A percentile compares a stretch with the other conserved stretches of the same genome.
Conservation (phyloP, 805 yeast species). For the Phaffomyces opuntiae region DNA sequence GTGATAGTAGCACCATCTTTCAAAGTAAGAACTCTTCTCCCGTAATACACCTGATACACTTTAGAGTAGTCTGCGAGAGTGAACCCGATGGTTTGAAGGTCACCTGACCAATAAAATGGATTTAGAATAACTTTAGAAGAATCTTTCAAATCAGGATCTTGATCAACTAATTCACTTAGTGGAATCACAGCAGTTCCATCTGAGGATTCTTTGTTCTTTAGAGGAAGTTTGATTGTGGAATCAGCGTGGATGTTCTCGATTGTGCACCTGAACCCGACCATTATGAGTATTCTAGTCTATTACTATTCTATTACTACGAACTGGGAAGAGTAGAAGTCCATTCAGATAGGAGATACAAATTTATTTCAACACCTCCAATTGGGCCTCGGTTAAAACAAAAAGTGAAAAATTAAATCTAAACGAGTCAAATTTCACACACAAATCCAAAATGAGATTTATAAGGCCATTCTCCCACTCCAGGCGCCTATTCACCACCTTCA, state of each 20-base stretch:
- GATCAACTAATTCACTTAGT: constrained; percentile 14
- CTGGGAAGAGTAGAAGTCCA: too few relatives aligned
- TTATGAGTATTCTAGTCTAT: background rate
- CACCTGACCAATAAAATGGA: constrained; percentile 64
- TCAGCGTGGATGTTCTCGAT: constrained; percentile 17
- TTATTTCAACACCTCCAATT: too few relatives aligned
- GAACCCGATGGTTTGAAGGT: constrained; percentile 70
- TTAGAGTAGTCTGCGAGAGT: constrained; percentile 42
- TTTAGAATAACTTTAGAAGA: constrained; percentile 47
- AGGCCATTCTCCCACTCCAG: background rate
- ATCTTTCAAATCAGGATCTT: constrained; percentile 39
- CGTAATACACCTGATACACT: constrained; percentile 58
- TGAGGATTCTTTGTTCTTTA: constrained; percentile 12
- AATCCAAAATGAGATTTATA: too few relatives aligned
- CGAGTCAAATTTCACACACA: too few relatives aligned
- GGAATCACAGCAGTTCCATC: constrained; percentile 17
- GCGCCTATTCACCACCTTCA: background rate
- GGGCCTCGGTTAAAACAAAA: too few relatives aligned
- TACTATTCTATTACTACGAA: too few relatives aligned
- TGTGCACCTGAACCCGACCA: constrained; percentile 26
- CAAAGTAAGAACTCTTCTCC: constrained; percentile 54
- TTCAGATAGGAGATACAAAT: too few relatives aligned
- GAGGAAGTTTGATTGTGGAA: constrained; percentile 22
- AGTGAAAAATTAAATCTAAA: too few relatives aligned
- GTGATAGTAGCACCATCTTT: constrained; percentile 68